Conservation (phyloP, 495 filamentous ascomycete genomes). For the Parathielavia hyrcaniae region DNA sequence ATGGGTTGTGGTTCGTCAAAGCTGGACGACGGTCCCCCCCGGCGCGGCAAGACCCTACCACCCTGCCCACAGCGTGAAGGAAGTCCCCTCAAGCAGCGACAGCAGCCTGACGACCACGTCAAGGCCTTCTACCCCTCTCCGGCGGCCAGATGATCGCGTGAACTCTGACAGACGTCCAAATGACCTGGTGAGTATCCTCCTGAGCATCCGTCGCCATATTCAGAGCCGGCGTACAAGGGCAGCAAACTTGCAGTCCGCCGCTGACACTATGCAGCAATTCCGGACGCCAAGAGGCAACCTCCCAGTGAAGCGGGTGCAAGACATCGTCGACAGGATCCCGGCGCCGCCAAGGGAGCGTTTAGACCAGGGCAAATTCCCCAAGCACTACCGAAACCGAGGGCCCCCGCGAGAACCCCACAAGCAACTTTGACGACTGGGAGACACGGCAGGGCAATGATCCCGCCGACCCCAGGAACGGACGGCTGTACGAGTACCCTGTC, state of each 20-base stretch:
- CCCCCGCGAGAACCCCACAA: neutral
- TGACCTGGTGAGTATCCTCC: neutral
- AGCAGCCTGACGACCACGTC: too few relatives aligned
- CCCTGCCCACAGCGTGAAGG: too few relatives aligned
- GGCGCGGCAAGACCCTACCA: too few relatives aligned
- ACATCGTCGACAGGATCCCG: neutral
- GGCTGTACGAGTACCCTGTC: neutral
- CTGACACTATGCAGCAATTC: neutral
- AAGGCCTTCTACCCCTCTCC: too few relatives aligned
- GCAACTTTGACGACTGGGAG: neutral
- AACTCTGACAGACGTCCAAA: neutral
- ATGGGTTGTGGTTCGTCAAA: too few relatives aligned
- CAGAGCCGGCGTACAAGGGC: too few relatives aligned
- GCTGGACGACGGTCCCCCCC: too few relatives aligned
- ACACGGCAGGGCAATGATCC: neutral
- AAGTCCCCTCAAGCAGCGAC: too few relatives aligned
- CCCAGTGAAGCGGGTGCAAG: neutral
- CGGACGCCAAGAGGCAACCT: neutral
- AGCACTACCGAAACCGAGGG: neutral
- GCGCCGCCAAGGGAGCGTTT: neutral
- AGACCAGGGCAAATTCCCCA: neutral
- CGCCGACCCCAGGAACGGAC: neutral
- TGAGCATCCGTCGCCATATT: neutral
- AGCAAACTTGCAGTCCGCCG: too few relatives aligned
- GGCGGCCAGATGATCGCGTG: neutral